These are phyloP conservation scores for Hymenoscyphus linearis DNA, from an alignment of 2,329 filamentous ascomycete species.

Conservation along the genomic window DNA sequence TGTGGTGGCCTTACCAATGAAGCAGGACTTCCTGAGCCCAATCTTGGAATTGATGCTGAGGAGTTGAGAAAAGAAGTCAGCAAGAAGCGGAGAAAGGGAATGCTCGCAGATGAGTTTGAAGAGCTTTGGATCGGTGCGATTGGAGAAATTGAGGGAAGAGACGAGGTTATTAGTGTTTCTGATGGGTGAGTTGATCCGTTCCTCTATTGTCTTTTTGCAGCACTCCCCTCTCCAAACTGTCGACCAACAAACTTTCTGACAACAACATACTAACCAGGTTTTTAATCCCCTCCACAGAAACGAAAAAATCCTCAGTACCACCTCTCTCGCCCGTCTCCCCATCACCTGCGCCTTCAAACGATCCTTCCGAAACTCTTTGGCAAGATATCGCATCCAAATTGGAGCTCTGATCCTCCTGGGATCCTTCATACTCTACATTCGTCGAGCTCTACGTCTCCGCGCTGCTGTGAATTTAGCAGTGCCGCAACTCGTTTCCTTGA, in stretches of 20 bases:
- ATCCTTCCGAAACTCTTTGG: slow-evolving; percentile 74
- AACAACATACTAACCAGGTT: slow-evolving; percentile 77
- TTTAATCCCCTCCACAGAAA: slow-evolving; percentile 66
- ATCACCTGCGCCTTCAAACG: slow-evolving; percentile 75
- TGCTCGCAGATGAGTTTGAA: slow-evolving; percentile 86
- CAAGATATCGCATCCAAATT: slow-evolving; percentile 83
- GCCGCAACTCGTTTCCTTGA: slow-evolving; percentile 78
- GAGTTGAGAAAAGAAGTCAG: slow-evolving; percentile 74
- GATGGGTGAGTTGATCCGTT: slow-evolving; percentile 45
- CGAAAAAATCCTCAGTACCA: slow-evolving; percentile 69
- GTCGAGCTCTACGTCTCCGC: slow-evolving; percentile 56
- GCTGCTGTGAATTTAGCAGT: slow-evolving; percentile 61
- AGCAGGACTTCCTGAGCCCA: slow-evolving; percentile 51
- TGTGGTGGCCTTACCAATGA: slow-evolving; percentile 69
- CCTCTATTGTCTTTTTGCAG: slow-evolving; percentile 16
- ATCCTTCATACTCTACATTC: slow-evolving; percentile 55
- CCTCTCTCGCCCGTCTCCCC: slow-evolving; percentile 87
- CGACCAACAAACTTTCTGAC: slow-evolving; percentile 47
- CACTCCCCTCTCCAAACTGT: slow-evolving; percentile 16
- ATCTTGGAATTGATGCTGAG: slow-evolving; percentile 58
- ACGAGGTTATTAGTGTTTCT: slow-evolving; percentile 51
- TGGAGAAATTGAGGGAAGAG: slow-evolving; percentile 60
- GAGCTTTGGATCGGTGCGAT: slow-evolving; percentile 75
- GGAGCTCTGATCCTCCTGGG: slow-evolving; percentile 52
- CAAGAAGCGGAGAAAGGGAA: slow-evolving; percentile 72